Evolutionary conservation across 345 rosid genomes (phyloP).

Genomic region (Schrenkiella parvula): DNA sequence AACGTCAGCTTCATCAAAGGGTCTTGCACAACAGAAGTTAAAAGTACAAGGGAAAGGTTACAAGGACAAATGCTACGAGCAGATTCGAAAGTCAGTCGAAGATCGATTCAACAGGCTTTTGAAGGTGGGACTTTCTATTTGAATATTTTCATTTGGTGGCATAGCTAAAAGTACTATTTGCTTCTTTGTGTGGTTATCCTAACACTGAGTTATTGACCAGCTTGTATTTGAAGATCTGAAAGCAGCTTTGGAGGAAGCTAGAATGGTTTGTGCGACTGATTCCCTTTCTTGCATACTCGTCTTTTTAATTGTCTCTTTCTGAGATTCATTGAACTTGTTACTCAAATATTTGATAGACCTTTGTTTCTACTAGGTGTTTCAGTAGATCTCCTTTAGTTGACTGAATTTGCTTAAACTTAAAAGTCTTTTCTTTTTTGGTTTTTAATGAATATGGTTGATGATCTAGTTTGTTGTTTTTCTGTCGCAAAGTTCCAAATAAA

Average conservation of each 20-base stretch:
- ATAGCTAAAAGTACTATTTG: background rate
- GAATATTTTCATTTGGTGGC: slow-evolving; percentile 8
- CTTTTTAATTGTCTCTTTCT: slow-evolving; percentile 11
- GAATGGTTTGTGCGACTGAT: slow-evolving; percentile 50
- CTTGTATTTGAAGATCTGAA: slow-evolving; percentile 84
- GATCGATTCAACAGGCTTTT: slow-evolving; percentile 77
- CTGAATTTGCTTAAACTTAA: background rate
- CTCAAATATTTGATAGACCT: slow-evolving; percentile 3
- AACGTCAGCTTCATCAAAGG: slow-evolving; percentile 53
- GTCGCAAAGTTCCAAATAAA: background rate
- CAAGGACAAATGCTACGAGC: slow-evolving; percentile 97
- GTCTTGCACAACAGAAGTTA: slow-evolving; percentile 61
- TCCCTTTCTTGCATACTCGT: slow-evolving; percentile 14
- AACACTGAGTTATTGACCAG: slow-evolving; percentile 45
- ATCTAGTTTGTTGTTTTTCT: background rate
- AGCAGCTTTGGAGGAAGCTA: slow-evolving; percentile 98
- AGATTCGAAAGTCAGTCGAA: slow-evolving; percentile 85
- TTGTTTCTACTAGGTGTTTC: background rate
- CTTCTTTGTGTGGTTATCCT: slow-evolving; percentile 21
- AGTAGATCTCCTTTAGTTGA: slow-evolving; percentile 4
- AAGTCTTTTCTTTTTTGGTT: background rate
- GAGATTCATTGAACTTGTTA: slow-evolving; percentile 12
- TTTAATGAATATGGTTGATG: slow-evolving; percentile 1
- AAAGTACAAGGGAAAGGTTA: slow-evolving; percentile 90
- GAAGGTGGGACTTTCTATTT: slow-evolving; percentile 45